Evolutionary conservation across 495 filamentous ascomycete genomes (phyloP), one percentile per base, ranked within the genome.

Genomic region (Penicilliopsis zonata): DNA sequence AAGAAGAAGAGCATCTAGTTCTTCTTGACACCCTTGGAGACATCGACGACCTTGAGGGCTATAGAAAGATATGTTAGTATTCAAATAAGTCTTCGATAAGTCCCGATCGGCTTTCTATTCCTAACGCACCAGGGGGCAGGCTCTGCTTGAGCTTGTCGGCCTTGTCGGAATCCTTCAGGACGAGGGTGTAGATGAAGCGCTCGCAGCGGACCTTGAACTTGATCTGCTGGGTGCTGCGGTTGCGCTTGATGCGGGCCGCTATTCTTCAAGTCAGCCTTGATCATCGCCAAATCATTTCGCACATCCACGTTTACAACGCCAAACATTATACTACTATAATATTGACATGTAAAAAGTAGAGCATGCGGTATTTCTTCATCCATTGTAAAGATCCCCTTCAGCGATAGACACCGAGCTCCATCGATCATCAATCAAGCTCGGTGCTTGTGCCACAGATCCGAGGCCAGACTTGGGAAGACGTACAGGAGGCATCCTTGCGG

Each of bases 131-230:
- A 52, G 90, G 92, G 41, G 90, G 92, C 36, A 99, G 70, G 64
- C 76, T 84, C 78, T 96, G 88, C 83, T 95, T 96, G 43, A 99
- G 78, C 82, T 99, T 99, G 71, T 96, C 90, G 59, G 88, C 90
- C 82, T 95, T 96, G 49, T 95, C 90, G 51, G 77, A 72, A 67
- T 98, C 84, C 74, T 94, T 94, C 50, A 99, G 78, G 56, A 90
- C 81, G 41, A 96, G 78, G 46, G 92, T 93, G 80, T 99, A 99
- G 47, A 96, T 69, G 70, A 85, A 79, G 48, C 80, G 73, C 51
- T 80, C 67, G 74, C 90, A 96, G 59, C 90, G 84, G 75, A 99
- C 92, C 82, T 99, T 99, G 83, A 99, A 96, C 77, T 99, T 99
- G 76, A 85, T 86, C 70, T 87, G 79, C 60, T 78, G 70, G 43